Base-by-base conservation (phyloP, 2,329 filamentous ascomycete species). In the Microdochium paspali region DNA sequence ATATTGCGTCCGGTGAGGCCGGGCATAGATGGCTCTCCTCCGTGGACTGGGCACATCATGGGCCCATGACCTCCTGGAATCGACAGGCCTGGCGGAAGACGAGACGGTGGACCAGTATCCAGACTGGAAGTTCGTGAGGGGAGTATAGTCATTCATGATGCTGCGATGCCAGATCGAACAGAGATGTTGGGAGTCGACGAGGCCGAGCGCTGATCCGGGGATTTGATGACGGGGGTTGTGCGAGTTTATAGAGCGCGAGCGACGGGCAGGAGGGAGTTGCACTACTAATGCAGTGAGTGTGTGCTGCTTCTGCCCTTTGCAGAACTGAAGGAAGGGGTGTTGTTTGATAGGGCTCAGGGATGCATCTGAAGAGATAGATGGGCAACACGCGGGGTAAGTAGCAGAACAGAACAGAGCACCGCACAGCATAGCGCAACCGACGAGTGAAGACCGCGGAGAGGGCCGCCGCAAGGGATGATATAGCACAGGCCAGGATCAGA, bases 1-100 rank as follows among this genome's bases (percentile, higher is more conserved):
- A 49, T 54, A 54, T 20, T 54, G 45, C 20, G 53, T 53, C 28
- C 53, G 44, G 15, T 61, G 57, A 2, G 53, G 48, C 23, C 55
- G 56, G 31, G 63, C 31, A 15, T 35, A 18, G 5, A 18, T 15
- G 15, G 31, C 13, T 35, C 18, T 35, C 13, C 31, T 15, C 31
- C 31, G 5, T 4, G 13, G 31, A 4, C 4, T 35, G 5, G 31
- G 31, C 6, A 15, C 13, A 15, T 35, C 31, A 18, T 18, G 13
- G 4, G 18, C 18, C 31, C 31, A 35, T 35, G 31, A 35, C 18
- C 31, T 35, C 18, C 31, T 35, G 31, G 13, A 12, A 15, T 35
- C 4, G 31, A 6, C 31, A 6, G 31, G 31, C 6, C 13, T 12
- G 18, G 6, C 15, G 3, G 13, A 21, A 7, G 5, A 18, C 15